Evolutionary conservation across 495 filamentous ascomycete genomes (phyloP), one percentile per base, ranked within the genome.

Genomic region (Xanthoparmelia taractica): DNA sequence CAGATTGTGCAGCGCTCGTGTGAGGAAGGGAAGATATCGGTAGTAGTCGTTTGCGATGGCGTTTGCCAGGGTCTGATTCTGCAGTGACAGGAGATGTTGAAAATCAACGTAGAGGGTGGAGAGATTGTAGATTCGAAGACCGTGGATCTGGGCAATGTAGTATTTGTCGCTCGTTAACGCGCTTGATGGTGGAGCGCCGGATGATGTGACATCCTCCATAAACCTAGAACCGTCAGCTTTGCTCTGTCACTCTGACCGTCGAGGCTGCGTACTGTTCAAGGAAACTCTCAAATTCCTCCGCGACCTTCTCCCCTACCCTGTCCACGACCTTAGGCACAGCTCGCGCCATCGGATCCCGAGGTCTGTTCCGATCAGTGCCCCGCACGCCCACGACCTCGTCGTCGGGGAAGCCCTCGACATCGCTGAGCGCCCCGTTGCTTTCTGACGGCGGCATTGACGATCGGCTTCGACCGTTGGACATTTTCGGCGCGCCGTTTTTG

Each of bases 101-200:
- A 86, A 99, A 75, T 99, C 95, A 70, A 99, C 89, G 72, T 97
- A 99, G 47, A 97, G 85, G 8, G 94, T 99, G 1, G 92, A 97
- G n/a, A 96, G 80, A 64, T 87, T 84, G 73, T 90, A 92, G 61
- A 85, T 86, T 27, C 82, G 80, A 82, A 99, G 85, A 61, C 90
- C 91, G 69, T 96, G 88, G 62, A 99, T 94, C 72, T 96, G 95
- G 23, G 91, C 91, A 67, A 99, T 83, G 74, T 99, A 99, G 79
- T 97, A 97, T 72, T 91, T 94, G 73, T 96, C 88, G 27, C 88
- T 94, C 29, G 85, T 86, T 27, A 84, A 73, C 36, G 85, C 85
- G 69, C 86, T 89, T 29, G 91, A 92, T 0, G 85, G 81, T 1
- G 88, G 89, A 15, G 87, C 85, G 17, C 81, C 85, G 15, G 91